Evolutionary conservation across 2,329 filamentous ascomycete genomes (phyloP).

Genomic region (Penicillium vulpinum): DNA sequence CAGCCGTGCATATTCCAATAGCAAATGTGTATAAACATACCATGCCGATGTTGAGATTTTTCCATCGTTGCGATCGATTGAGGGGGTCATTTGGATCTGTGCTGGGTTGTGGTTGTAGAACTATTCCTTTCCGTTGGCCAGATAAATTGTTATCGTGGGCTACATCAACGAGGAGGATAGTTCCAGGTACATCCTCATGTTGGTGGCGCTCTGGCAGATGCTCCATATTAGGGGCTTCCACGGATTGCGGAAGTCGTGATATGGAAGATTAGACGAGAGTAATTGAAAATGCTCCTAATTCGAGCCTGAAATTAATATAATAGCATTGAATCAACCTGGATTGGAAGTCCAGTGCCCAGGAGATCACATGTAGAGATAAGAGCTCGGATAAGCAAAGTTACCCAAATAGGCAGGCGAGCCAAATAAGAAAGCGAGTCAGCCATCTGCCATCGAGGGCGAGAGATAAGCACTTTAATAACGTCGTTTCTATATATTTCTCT

Average conservation of each 20-base stretch:
- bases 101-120: not conserved
- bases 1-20: not conserved
- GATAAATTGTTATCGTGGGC: not conserved
- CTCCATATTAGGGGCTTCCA: not conserved
- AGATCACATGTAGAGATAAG: not conserved
- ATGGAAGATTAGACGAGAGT: not conserved
- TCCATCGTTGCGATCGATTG: not conserved
- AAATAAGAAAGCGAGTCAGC: not conserved
- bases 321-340: not conserved
- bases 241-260: not conserved
- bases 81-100: not conserved
- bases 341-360: not conserved
- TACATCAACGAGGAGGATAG: not conserved
- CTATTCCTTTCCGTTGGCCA: not conserved
- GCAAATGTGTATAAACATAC: not conserved
- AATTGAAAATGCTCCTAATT: not conserved
- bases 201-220: not conserved
- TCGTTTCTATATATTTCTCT: not conserved
- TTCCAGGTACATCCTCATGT: not conserved
- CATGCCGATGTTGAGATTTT: not conserved
- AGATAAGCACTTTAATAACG: not conserved
- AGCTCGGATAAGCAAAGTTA: not conserved
- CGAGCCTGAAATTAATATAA: not conserved
- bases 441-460: not conserved
- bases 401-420: not conserved